Evolutionary conservation across 169 alveolate species (phyloP).

Genomic region (Eimeria necatrix): DNA sequence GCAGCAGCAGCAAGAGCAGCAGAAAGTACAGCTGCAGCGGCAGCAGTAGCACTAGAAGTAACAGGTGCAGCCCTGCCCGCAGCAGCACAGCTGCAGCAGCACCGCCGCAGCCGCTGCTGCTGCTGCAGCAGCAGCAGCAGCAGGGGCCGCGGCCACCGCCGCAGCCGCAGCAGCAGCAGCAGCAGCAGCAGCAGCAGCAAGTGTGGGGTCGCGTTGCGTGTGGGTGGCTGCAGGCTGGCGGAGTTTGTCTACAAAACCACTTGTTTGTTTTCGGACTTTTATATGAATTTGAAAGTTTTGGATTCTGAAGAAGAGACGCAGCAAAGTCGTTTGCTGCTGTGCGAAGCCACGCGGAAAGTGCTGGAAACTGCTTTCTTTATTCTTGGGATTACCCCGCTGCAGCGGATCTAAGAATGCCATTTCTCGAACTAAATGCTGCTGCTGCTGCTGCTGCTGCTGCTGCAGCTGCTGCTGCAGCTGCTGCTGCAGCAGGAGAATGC

Average conservation of each 20-base stretch:
- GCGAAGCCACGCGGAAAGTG: slow-evolving; percentile 65
- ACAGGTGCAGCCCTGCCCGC: too few species aligned
- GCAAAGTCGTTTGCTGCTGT: slow-evolving; percentile 90
- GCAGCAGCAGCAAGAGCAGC: neutral
- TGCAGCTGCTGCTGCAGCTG: too few species aligned
- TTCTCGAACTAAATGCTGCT: too few species aligned
- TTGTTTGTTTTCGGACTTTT: slow-evolving; percentile 95
- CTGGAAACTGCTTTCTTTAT: slow-evolving; percentile 10
- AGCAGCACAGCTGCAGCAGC: too few species aligned
- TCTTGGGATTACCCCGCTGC: slow-evolving; percentile 63
- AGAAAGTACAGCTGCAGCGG: neutral
- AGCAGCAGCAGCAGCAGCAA: neutral
- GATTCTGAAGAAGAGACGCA: slow-evolving; percentile 91
- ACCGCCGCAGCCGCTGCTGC: too few species aligned
- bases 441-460: too few species aligned
- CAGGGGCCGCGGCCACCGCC: neutral
- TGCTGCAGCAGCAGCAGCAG: too few species aligned
- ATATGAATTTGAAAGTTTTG: slow-evolving; percentile 95
- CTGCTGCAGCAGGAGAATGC: too few species aligned
- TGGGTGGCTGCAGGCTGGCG: slow-evolving; percentile 89
- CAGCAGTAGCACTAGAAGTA: too few species aligned
- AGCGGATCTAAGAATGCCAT: slow-evolving; percentile 16
- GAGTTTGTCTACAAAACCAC: slow-evolving; percentile 97
- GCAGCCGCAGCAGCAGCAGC: neutral
- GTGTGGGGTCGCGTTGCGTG: neutral